Evolutionary conservation across 768 basidiomycete genomes (phyloP), one percentile per base, ranked within the genome.

Genomic region (Suillus placidus): DNA sequence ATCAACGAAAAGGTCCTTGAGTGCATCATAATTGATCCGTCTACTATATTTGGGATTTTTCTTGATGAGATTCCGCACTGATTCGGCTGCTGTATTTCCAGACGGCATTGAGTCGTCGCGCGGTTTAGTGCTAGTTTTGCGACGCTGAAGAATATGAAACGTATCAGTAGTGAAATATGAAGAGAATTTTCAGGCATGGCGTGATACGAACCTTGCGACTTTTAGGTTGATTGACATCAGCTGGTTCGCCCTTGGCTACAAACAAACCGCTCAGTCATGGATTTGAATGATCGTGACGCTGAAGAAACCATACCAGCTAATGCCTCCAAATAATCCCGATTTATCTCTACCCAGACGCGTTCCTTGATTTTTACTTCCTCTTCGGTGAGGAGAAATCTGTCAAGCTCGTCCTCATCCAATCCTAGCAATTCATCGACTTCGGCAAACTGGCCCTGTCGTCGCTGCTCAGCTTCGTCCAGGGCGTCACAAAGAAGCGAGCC

Each of bases 341-440:
- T 97, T 71, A 94, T 81, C 78, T 96, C 94, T 57, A 96, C 94
- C 95, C 95, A 98, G 1, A 97, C 87, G 13, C 93, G 88, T 75
- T 94, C 93, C 76, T 93, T 98, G 72, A 94, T 82, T 74, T 82
- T 87, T 4, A 93, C 90, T 76, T 97, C 95, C 30, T 90, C 91
- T 42, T 90, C 89, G 9, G 84, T 87, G 30, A 95, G 78, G 63
- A 94, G 79, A 73, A 97, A 91, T 32, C 81, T 81, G 74, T 97
- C 91, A 51, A 97, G 82, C 74, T 98, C 95, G 6, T 89, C 93
- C 71, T 98, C 95, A 76, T 97, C 91, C n/a, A 98, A 81, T 18
- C 90, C 93, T 26, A 81, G 73, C 55, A 94, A 78, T 68, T 91
- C 90, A 69, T 93, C 87, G 4, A 72, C 77, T 32, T 80, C 72